Evolutionary conservation across 2,329 filamentous ascomycete species (phyloP).

Genomic region (Aureobasidium sp.): DNA sequence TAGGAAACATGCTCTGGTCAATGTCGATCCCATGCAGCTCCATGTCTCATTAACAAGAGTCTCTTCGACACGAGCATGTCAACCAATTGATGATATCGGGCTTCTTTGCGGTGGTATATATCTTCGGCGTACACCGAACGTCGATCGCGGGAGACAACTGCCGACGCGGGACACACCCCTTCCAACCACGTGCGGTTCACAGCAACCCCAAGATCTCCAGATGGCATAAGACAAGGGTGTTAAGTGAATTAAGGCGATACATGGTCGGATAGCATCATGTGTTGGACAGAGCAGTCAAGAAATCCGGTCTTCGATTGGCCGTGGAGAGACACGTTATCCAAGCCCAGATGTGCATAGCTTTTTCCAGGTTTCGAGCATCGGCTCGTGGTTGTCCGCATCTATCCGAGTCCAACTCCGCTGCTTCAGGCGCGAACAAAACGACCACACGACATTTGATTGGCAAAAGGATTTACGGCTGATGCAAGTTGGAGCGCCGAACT

Average conservation of each 20-base stretch:
- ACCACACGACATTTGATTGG: not conserved
- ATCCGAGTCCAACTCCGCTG: not conserved
- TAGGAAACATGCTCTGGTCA: not conserved
- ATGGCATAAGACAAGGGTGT: not conserved
- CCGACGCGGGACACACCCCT: not conserved
- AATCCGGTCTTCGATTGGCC: not conserved
- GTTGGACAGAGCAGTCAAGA: not conserved
- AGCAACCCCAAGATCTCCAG: not conserved
- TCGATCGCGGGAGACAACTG: not conserved
- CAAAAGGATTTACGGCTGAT: not conserved
- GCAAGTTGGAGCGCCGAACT: not conserved
- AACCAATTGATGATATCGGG: not conserved
- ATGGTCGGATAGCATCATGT: not conserved
- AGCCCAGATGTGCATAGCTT: not conserved
- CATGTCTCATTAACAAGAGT: no score
- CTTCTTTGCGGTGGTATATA: not conserved
- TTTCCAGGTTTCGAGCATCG: not conserved
- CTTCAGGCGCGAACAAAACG: not conserved
- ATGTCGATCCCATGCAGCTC: not conserved
- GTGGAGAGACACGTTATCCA: not conserved
- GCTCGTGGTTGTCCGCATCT: not conserved
- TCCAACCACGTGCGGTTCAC: not conserved
- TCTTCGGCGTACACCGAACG: not conserved
- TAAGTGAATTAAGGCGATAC: not conserved
- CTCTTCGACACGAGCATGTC: not conserved